Percentiles rank a stretch among this genome's conserved stretches.
Evolutionary conservation across 2,329 filamentous ascomycete species (phyloP).

Genomic region (Didymella pomorum): DNA sequence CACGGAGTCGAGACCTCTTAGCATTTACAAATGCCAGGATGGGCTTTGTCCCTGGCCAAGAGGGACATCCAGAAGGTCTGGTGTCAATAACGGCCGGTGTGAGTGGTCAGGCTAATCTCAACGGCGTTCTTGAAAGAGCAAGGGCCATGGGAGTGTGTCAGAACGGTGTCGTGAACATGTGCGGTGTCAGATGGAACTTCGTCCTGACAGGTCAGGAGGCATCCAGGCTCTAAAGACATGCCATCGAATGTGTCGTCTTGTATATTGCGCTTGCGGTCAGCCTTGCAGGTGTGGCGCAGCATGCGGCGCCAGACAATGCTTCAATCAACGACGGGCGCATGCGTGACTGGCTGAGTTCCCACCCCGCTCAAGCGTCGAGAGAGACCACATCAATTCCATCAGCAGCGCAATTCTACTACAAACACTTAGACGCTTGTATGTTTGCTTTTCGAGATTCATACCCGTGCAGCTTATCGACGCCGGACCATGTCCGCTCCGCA

Average conservation of each 20-base stretch:
- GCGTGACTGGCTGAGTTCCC: no score
- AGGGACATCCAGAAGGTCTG: conserved; percentile 49
- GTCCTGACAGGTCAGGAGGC: conserved; percentile 31
- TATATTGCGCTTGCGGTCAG: background rate
- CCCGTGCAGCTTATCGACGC: no score
- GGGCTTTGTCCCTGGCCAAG: conserved; percentile 47
- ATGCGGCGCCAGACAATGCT: background rate
- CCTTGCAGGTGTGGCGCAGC: background rate
- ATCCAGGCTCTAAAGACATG: conserved; percentile 31
- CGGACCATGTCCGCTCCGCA: no score
- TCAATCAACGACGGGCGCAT: no score
- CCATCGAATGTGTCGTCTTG: background rate
- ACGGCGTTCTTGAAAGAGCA: conserved; percentile 46
- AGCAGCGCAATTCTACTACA: no score
- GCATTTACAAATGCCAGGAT: conserved; percentile 49
- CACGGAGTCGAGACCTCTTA: conserved; percentile 52
- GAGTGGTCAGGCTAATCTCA: conserved; percentile 42
- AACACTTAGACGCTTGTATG: no score
- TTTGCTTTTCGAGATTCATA: no score
- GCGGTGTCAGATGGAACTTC: conserved; percentile 52
- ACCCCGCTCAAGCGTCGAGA: no score
- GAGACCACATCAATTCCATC: no score
- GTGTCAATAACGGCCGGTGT: conserved; percentile 52
- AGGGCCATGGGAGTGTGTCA: conserved; percentile 41
- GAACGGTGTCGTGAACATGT: conserved; percentile 49